A percentile compares a stretch with the other conserved stretches of the same genome.
phyloP scores from a whole-genome alignment of 306 rosid genomes.

The Cucumis cinereus region DNA sequence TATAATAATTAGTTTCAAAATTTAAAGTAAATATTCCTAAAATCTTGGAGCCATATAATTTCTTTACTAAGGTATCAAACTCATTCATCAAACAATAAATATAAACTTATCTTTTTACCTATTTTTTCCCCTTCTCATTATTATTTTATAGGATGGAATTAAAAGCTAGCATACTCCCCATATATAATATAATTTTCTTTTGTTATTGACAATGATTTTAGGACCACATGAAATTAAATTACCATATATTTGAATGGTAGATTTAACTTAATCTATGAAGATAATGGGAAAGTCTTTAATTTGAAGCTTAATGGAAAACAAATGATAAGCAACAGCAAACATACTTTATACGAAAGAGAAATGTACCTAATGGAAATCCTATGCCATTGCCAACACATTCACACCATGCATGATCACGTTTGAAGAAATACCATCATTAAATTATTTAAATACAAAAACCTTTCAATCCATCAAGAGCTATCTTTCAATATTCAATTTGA shows the following conservation, averaged over 20 bases:
- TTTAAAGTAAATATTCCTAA: background rate
- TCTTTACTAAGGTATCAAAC: background rate
- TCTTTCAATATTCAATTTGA: too few relatives aligned
- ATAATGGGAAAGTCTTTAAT: background rate
- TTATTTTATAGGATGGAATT: background rate
- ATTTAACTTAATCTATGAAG: background rate
- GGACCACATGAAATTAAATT: background rate
- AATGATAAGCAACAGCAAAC: background rate
- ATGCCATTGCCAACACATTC: background rate
- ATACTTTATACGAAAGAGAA: background rate
- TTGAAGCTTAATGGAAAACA: background rate
- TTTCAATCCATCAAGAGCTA: too few relatives aligned
- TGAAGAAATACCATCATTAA: background rate
- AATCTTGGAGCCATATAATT: background rate
- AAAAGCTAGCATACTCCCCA: background rate
- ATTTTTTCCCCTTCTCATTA: background rate
- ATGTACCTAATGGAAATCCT: background rate
- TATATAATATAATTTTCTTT: background rate
- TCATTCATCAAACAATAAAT: background rate
- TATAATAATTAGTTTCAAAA: background rate
- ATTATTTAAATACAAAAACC: background rate
- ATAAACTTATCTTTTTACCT: background rate
- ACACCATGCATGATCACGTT: background rate
- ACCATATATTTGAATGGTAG: background rate
- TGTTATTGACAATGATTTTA: background rate